Percentiles rank a stretch among this genome's conserved stretches.
phyloP scores from a whole-genome alignment of 1,139 yeast genomes.

The Magnusiomyces suaveolens region DNA sequence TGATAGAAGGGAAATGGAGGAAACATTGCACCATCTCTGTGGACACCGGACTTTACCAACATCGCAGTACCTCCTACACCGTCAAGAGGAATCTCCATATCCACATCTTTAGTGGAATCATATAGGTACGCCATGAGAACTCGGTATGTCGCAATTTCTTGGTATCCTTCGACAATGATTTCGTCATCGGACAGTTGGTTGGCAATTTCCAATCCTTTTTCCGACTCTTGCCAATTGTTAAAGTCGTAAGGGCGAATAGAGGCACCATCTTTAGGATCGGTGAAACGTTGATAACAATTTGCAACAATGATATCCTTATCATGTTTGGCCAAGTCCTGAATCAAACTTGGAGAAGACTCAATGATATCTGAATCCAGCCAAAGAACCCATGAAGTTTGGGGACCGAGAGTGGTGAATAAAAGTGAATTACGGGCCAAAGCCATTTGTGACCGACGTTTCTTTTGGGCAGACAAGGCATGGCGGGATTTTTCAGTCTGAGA shows the following conservation, averaged over 20 bases:
- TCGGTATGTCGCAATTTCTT: constrained; percentile 87
- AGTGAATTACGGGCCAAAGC: constrained; percentile 89
- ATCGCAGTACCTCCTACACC: constrained; percentile 97
- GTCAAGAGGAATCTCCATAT: constrained; percentile 67
- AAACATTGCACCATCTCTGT: constrained; percentile 98
- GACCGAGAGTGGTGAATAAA: constrained; percentile 79
- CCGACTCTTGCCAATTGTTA: constrained; percentile 94
- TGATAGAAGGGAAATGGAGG: constrained; percentile 97
- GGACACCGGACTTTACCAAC: constrained; percentile 91
- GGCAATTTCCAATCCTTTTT: constrained; percentile 71
- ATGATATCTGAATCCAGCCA: constrained; percentile 94
- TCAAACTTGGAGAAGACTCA: constrained; percentile 70
- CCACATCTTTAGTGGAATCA: constrained; percentile 50
- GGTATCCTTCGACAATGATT: constrained; percentile 81
- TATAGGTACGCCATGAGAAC: constrained; percentile 90
- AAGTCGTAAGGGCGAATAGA: constrained; percentile 84
- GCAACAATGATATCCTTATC: constrained; percentile 84
- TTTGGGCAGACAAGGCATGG: constrained; percentile 60
- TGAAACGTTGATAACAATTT: constrained; percentile 79
- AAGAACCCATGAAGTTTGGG: constrained; percentile 85
- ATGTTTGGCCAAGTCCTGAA: constrained; percentile 79
- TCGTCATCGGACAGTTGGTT: constrained; percentile 69
- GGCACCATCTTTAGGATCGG: constrained; percentile 44
- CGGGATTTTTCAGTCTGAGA: constrained; percentile 60
- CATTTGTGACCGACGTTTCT: constrained; percentile 81